A percentile compares a stretch with the other conserved stretches of the same genome.
Evolutionary conservation across 306 rosid species (phyloP).

Genomic region (Begonia fuchsioides): DNA sequence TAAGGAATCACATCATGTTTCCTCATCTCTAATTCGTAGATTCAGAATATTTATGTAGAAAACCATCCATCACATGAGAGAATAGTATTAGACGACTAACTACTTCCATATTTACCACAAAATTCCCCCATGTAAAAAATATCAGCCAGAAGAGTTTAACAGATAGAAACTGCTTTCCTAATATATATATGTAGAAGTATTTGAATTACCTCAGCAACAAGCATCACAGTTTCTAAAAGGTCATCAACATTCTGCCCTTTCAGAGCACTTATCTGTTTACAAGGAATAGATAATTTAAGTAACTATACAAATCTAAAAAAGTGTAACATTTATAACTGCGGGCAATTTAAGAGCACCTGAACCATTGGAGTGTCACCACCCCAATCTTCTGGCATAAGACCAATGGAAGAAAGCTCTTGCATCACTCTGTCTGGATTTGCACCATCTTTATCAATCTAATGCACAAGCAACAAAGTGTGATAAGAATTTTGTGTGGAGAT

Average conservation of each 20-base stretch:
- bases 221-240: slow-evolving; percentile 88
- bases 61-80: too few relatives aligned
- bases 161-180: too few relatives aligned
- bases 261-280: slow-evolving; percentile 80
- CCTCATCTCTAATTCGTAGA: too few relatives aligned
- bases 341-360: slow-evolving; percentile 46
- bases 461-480: slow-evolving; percentile 10
- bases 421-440: slow-evolving; percentile 90
- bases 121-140: too few relatives aligned
- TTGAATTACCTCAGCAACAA: slow-evolving; percentile 80
- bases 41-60: too few relatives aligned
- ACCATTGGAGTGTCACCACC: slow-evolving; percentile 93
- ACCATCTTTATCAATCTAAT: slow-evolving; percentile 91
- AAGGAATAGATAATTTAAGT: slow-evolving; percentile 6
- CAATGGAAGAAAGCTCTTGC: slow-evolving; percentile 94
- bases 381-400: slow-evolving; percentile 98
- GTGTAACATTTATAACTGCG: slow-evolving; percentile 1
- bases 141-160: too few relatives aligned
- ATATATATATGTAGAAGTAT: neutral
- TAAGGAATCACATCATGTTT: too few relatives aligned
- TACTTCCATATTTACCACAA: too few relatives aligned
- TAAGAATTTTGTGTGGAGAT: neutral
- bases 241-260: slow-evolving; percentile 75
- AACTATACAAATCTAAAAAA: neutral
- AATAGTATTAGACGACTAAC: too few relatives aligned